A percentile compares a stretch with the other conserved stretches of the same genome.
These are phyloP conservation scores for Mycena latifolia DNA, from an alignment of 768 basidiomycete genomes.

Conservation along the genomic window DNA sequence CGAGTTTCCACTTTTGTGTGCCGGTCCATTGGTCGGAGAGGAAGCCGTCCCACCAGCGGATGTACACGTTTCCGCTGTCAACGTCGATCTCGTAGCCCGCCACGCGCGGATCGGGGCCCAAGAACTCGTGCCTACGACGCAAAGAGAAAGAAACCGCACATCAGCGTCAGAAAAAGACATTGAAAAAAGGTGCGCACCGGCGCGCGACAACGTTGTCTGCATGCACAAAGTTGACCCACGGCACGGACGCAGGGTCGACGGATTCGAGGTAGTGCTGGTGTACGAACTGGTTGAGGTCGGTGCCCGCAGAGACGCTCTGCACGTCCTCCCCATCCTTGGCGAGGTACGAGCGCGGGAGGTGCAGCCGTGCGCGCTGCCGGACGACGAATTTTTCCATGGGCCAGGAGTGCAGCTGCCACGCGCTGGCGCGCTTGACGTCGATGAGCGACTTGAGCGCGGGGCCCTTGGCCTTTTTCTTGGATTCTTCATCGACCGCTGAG, in stretches of 20 bases:
- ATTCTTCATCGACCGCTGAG: too few species aligned
- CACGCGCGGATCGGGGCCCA: slow-evolving; percentile 58
- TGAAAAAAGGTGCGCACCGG: slow-evolving; percentile 40
- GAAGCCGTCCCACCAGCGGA: slow-evolving; percentile 60
- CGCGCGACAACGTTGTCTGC: slow-evolving; percentile 46
- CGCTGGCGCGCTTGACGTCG: slow-evolving; percentile 47
- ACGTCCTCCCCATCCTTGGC: slow-evolving; percentile 51
- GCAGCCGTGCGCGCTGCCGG: slow-evolving; percentile 46
- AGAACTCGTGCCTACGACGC: slow-evolving; percentile 54
- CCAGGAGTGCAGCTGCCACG: slow-evolving; percentile 56
- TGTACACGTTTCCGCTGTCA: slow-evolving; percentile 52
- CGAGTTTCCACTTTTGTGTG: slow-evolving; percentile 54
- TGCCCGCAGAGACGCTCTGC: slow-evolving; percentile 43
- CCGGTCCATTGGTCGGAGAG: slow-evolving; percentile 59
- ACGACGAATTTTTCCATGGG: slow-evolving; percentile 50
- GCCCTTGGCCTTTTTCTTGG: slow-evolving; percentile 38
- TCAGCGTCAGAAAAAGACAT: background rate
- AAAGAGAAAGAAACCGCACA: background rate
- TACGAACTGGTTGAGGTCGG: slow-evolving; percentile 55
- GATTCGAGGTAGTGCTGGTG: slow-evolving; percentile 41
- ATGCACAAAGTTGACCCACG: slow-evolving; percentile 50
- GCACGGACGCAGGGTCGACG: slow-evolving; percentile 36
- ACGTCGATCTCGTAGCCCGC: slow-evolving; percentile 54
- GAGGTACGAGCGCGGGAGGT: slow-evolving; percentile 56
- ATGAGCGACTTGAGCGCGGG: slow-evolving; percentile 45